Evolutionary conservation across 176 grass and related monocot genomes (phyloP).

Genomic region (Eremochloa ophiuroides): DNA sequence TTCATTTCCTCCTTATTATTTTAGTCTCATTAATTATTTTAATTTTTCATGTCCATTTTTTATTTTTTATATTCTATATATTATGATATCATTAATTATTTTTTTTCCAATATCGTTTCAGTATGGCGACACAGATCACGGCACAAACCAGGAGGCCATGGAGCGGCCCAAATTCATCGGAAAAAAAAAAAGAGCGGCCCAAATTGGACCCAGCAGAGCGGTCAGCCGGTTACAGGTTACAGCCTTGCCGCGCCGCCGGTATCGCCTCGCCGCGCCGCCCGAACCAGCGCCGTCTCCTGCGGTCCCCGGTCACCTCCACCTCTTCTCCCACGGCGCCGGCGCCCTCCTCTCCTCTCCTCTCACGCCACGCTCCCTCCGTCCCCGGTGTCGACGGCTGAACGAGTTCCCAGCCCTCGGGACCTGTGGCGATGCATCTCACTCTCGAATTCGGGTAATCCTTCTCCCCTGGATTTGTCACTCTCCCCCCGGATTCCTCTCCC

Average conservation of each 20-base stretch:
- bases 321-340: background rate
- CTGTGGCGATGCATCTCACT: slow-evolving; percentile 63
- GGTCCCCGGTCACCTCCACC: background rate
- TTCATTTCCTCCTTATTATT: no score
- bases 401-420: slow-evolving; percentile 16
- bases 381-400: background rate
- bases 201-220: no score
- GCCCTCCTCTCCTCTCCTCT: background rate
- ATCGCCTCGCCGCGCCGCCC: background rate
- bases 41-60: no score
- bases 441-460: slow-evolving; percentile 79
- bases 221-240: no score
- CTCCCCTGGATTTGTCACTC: background rate
- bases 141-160: no score
- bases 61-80: no score
- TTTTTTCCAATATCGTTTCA: no score
- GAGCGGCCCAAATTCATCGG: no score
- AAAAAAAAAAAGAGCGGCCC: no score
- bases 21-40: no score
- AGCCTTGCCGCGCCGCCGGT: background rate
- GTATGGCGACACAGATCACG: no score
- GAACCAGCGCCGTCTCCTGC: background rate
- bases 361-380: background rate
- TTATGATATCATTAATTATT: no score
- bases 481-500: background rate